Evolutionary conservation across 2,329 filamentous ascomycete species (phyloP), one percentile per base, ranked within the genome.

Genomic region (Magnaporthiopsis rhizophila): DNA sequence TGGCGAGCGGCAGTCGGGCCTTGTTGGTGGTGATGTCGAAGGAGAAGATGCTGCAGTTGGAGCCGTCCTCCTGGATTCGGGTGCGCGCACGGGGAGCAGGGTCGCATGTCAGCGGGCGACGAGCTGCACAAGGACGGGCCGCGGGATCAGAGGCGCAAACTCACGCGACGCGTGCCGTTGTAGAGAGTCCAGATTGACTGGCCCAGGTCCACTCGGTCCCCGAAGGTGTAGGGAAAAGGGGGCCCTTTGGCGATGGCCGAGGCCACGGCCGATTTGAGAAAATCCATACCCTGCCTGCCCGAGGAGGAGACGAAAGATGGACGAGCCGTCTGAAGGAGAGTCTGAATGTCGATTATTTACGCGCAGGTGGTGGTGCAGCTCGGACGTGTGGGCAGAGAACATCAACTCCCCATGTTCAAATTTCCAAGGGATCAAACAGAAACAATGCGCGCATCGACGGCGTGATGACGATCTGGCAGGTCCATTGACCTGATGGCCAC

Each of bases 101-200:
- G 18, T 9, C 45, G 45, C 45, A 53, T 24, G n/a, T 53, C 45
- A 53, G 21, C 38, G 13, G 26, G 21, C 21, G 45, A 5, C 7
- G 45, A n/a, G 45, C 21, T 21, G 18, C 8, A 53, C 21, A 13
- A 45, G 28, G 34, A 34, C 45, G 36, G 66, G 13, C 28, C 21
- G n/a, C 12, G 58, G 56, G 24, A 45, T 56, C 24, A 38, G 45
- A 56, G 15, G 45, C 28, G 30, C 34, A 26, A 62, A 73, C 80
- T 68, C 83, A 95, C 93, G 78, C 91, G 87, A 79, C 90, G 95
- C 64, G 91, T 97, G 72, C 92, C 95, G 77, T 98, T 97, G 78
- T 95, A 89, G 65, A 99, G 80, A n/a, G 90, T 91, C 93, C 95
- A 99, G 71, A 98, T 93, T 32, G 94, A 97, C 73, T 95, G 88